Evolutionary conservation across 2,329 filamentous ascomycete species (phyloP), one percentile per base, ranked within the genome.

Genomic region (Monosporascus sp.): DNA sequence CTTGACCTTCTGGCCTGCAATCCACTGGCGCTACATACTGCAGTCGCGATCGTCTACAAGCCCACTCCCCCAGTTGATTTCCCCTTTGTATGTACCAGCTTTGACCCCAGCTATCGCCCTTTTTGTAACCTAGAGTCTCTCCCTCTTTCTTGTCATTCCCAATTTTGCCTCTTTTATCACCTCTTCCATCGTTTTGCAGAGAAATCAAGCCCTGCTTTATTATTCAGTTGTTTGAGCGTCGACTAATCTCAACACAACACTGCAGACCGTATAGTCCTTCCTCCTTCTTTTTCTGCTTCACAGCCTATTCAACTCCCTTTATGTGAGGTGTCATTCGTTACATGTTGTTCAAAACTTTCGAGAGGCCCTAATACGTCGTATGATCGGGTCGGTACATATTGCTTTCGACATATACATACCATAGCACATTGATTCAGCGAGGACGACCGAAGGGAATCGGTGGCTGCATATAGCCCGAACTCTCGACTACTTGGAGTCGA

Each of bases 271-370:
- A 46, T 41, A 51, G 47, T 47, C 49, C 49, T 57, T 59, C 58
- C 31, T 35, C 43, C 54, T 54, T 49, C 52, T 50, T 54, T 59
- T 54, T 41, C 38, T 15, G 44, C 41, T 46, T 50, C 51, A 47
- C 50, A 56, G 15, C 39, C 50, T 44, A 52, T 54, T 48, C 57
- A 55, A 38, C 53, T 56, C 39, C 53, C 31, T 44, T 53, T 55
- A 49, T 54, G 52, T 52, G 56, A 57, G 59, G 56, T 51, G 57
- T 55, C 59, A 48, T 57, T 61, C 59, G 57, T 60, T 61, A 60
- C 53, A 51, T 52, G 37, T 48, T 38, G 48, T 57, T 54, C 53
- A 51, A 59, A 49, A 48, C 43, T 31, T 27, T 53, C 48, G 36
- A 53, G 51, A 46, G 50, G 37, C 53, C 54, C 14, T 24, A 18